Conservation (phyloP, 305 asterid species). For the Fraxinus floribunda region DNA sequence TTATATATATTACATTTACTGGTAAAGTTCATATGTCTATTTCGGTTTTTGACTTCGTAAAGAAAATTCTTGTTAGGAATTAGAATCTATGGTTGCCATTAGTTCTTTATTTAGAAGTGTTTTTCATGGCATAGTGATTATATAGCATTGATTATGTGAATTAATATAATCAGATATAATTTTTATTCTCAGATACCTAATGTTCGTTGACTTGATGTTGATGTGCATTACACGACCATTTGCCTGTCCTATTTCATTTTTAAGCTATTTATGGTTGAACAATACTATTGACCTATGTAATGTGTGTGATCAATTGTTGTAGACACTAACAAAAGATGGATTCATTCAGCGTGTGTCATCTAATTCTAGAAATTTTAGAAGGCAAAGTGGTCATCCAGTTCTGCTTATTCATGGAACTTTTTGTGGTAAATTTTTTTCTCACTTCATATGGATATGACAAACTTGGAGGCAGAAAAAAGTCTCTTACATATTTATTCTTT, state of each 20-base stretch:
- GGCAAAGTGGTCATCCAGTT: conserved; percentile 54
- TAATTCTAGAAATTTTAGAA: conserved; percentile 37
- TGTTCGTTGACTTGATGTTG: not conserved
- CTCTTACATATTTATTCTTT: not conserved
- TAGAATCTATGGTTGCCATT: not conserved
- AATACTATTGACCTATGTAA: not conserved
- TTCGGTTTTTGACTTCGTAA: not conserved
- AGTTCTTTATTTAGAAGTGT: not conserved
- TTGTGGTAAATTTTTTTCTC: conserved; percentile 53
- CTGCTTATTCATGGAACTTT: conserved; percentile 80
- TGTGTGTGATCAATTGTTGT: conserved; percentile 20
- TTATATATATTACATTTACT: not conserved
- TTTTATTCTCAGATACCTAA: not conserved
- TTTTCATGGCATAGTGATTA: not conserved
- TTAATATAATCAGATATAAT: not conserved
- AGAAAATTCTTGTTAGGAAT: not conserved
- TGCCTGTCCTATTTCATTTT: not conserved
- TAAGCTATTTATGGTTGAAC: not conserved
- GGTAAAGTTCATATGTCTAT: not conserved
- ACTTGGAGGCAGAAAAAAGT: not conserved
- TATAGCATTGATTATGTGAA: not conserved
- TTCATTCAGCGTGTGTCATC: conserved; percentile 79
- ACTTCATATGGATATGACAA: not conserved
- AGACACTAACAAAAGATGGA: conserved; percentile 83
- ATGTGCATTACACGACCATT: not conserved